Conservation (phyloP, 164 flowering plant genomes). For the Vitis rotundifolia region DNA sequence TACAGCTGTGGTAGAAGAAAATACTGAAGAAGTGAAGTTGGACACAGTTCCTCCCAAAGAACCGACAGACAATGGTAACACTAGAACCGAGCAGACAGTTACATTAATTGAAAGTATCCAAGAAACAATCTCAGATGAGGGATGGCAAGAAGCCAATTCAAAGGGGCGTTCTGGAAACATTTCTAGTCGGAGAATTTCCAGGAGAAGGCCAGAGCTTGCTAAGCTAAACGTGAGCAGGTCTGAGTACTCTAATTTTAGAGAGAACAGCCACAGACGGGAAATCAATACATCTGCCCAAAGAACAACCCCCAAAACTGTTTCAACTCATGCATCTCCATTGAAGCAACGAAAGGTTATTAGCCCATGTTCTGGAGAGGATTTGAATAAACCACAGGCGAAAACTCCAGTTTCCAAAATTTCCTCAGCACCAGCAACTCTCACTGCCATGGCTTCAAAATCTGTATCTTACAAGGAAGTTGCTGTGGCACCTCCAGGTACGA, state of each 20-base stretch:
- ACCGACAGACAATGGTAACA: constrained; percentile 24
- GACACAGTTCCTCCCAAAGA: constrained; percentile 19
- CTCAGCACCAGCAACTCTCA: constrained; percentile 31
- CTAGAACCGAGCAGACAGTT: constrained; percentile 13
- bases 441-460: constrained; percentile 61
- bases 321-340: constrained; percentile 27
- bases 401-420: constrained; percentile 23
- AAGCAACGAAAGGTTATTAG: constrained; percentile 32
- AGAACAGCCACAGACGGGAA: constrained; percentile 29
- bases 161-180: constrained; percentile 51
- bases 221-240: constrained; percentile 42
- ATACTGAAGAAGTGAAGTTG: constrained; percentile 15
- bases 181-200: constrained; percentile 39
- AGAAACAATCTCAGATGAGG: constrained; percentile 66
- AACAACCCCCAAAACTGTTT: constrained; percentile 22
- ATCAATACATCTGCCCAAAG: constrained; percentile 31
- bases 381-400: constrained; percentile 30
- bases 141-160: constrained; percentile 91
- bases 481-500: constrained; percentile 77
- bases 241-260: constrained; percentile 32
- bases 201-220: constrained; percentile 42
- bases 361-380: constrained; percentile 27
- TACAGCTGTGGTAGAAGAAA: constrained; percentile 17
- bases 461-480: constrained; percentile 92
- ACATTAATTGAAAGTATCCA: constrained; percentile 16